Base-by-base conservation (phyloP, 164 flowering plant genomes). In the Liquidambar formosana region DNA sequence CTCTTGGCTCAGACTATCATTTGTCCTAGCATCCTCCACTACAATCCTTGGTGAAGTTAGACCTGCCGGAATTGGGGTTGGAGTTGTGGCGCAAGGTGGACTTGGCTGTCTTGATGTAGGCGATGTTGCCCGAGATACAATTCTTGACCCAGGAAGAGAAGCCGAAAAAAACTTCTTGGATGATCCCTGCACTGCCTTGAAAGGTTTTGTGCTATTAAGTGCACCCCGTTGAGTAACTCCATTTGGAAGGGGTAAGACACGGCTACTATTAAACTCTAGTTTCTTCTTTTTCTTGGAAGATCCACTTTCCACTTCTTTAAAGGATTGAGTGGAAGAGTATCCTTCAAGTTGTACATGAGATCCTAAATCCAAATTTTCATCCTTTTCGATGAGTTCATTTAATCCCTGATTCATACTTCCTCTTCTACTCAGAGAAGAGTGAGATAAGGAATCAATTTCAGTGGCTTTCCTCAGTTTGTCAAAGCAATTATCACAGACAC, bases 71-170 rank as follows among this genome's bases (percentile, higher is more conserved):
- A 87, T 84, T 72, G 93, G 97, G 27, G 86, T 84, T 28, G 95
- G 97, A 28, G 97, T 90, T 33, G 89, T 85, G 19, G 97, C 79
- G 64, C 97, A 92, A 65, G 97, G 92, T 61, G 95, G 95, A 57
- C 97, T 90, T 12, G 92, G 57, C 58, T 93, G 80, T 76, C 93
- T 85, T 25, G 97, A 92, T 70, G 84, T 80, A 12, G 97, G 97
- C 57, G 97, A 92, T 73, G 93, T 82, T 48, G 93, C 92, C 64
- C 95, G 83, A 75, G 97, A 92, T 53, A 76, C 89, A 58, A 92
- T 88, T 80, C 97, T 82, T 53, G 97, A 88, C 61, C 90, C 93
- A 54, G 97, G 92, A 66, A 92, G 87, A 61, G 93, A 88, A 68
- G 87, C 90, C 57, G 93, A 87, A 81, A 87, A 86, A 54, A 87